Evolutionary conservation across 1,284 basidiomycete genomes (phyloP), one percentile per base, ranked within the genome.

Genomic region (Puccinia horiana): DNA sequence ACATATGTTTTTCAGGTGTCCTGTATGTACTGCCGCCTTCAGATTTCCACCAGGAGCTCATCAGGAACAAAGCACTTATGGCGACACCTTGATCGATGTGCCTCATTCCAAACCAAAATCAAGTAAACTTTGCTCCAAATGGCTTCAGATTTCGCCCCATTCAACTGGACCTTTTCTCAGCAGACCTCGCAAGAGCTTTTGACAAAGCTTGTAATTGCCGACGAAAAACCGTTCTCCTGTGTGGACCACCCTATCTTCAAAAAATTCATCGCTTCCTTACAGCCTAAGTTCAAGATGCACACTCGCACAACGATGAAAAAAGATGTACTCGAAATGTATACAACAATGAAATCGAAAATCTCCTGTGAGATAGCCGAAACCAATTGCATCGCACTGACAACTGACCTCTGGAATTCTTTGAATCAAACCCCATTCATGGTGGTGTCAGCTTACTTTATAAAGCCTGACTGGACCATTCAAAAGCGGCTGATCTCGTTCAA

Each of bases 371-470:
- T 52, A 14, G 9, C 49, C 49, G 4, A 20, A 12, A 18, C 18
- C 20, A 18, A 52, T 63, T 23, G 23, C 8, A 5, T 63, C 8
- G 58, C 58, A 2, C 29, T 63, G 20, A 63, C 58, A 29, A 63
- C 58, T 23, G 26, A 63, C 58, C 35, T 63, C 11, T 63, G 58
- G 58, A 63, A 12, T 5, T 63, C 58, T 16, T 5, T 11, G 29
- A 63, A 63, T 20, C 58, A 63, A 32, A 63, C 58, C 5, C 26
- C 58, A 29, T 63, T 63, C 58, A 63, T 63, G 58, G 58, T 63
- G 35, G 26, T 63, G 5, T 63, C 58, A 9, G 35, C 29, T 12
- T n/a, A 63, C 58, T 63, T 63, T n/a, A 63, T 63, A 8, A 29
- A 4, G 20, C 11, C 58, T 12, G 58, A 63, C 58, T 63, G 58